Evolutionary conservation across 169 alveolate genomes (phyloP).

Genomic region (Plasmodium knowlesi): DNA sequence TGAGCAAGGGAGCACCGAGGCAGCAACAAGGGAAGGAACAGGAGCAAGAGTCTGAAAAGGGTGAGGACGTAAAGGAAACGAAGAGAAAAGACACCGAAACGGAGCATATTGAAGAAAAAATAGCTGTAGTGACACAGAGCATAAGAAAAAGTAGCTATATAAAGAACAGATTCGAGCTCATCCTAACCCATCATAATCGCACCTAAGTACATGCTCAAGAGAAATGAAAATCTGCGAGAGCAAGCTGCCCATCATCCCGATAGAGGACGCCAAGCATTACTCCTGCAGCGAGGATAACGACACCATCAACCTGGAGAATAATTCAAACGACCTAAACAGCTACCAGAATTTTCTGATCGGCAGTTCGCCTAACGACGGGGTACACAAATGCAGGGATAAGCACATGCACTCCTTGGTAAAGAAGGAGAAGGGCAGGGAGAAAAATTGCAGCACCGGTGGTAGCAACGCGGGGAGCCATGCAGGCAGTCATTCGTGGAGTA

Average conservation of each 20-base stretch:
- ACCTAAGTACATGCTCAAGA: neutral
- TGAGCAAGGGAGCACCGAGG: neutral
- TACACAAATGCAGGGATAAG: neutral
- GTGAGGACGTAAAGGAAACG: neutral
- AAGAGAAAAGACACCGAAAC: neutral
- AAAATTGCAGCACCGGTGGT: neutral
- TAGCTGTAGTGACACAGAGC: neutral
- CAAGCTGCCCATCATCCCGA: slow-evolving; percentile 41
- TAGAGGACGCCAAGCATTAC: slow-evolving; percentile 49
- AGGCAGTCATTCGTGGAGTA: neutral
- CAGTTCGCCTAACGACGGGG: slow-evolving; percentile 4
- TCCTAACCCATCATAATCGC: neutral
- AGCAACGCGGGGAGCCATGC: neutral
- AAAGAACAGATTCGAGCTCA: neutral
- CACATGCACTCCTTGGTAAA: slow-evolving; percentile 24
- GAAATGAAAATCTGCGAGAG: slow-evolving; percentile 41
- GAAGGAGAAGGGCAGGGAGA: slow-evolving; percentile 6
- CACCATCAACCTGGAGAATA: slow-evolving; percentile 60
- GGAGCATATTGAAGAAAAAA: neutral
- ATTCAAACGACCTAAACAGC: slow-evolving; percentile 51
- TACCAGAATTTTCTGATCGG: slow-evolving; percentile 49
- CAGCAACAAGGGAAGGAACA: neutral
- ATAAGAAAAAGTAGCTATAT: neutral
- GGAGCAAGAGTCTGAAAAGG: neutral
- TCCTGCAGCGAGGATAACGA: slow-evolving; percentile 66